Evolutionary conservation across 2,329 filamentous ascomycete species (phyloP).

Genomic region (Monosporascus cannonballus): DNA sequence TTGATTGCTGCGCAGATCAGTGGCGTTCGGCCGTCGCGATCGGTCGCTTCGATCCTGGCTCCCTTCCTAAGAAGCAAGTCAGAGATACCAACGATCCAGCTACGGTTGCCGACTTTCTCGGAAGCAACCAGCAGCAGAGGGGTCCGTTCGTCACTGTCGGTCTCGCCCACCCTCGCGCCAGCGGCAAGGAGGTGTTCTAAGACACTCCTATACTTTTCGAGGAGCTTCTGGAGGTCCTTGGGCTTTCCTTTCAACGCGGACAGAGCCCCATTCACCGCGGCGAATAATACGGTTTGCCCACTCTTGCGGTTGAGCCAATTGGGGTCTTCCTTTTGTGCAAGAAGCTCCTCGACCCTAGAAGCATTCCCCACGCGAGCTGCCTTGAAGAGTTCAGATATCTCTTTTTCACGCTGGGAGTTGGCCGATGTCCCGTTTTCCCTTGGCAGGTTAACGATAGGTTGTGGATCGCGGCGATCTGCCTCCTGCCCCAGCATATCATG

Average conservation of each 20-base stretch:
- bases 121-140: constrained; percentile 32
- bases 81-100: constrained; percentile 34
- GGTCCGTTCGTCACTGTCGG: constrained; percentile 2
- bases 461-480: no score
- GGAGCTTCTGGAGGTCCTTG: no score
- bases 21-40: constrained; percentile 46
- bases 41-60: constrained; percentile 29
- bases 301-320: no score
- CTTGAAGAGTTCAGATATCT: no score
- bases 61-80: constrained; percentile 29
- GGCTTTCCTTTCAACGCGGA: no score
- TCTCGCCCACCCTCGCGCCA: not conserved
- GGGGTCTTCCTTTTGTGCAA: no score
- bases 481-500: constrained; percentile 30
- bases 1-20: constrained; percentile 54
- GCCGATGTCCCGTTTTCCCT: constrained; percentile 21
- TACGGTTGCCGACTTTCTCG: constrained; percentile 27
- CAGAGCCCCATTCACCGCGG: no score
- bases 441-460: constrained; percentile 26
- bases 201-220: not conserved
- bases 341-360: no score
- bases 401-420: no score
- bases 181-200: not conserved
- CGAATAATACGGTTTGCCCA: no score
- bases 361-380: no score